These are phyloP conservation scores for Tylopilus sp. DNA, from an alignment of 1,284 basidiomycete genomes.

Conservation along the genomic window DNA sequence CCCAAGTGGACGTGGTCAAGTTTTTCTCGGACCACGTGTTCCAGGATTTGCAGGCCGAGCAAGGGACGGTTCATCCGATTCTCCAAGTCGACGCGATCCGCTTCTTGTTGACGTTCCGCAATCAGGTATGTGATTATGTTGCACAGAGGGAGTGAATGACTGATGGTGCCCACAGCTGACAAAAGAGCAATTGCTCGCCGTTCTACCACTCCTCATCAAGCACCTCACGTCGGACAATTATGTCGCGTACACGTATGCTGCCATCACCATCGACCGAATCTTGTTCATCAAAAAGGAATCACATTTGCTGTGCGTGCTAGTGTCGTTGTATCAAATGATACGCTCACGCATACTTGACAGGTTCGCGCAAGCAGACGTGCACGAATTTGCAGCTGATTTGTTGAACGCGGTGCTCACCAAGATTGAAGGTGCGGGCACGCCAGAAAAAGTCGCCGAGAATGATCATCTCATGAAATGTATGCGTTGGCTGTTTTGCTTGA, in stretches of 20 bases:
- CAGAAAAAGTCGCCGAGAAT: constrained; percentile 97
- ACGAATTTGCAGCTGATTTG: constrained; percentile 83
- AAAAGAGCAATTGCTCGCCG: constrained; percentile 93
- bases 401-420: constrained; percentile 84
- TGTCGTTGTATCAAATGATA: neutral
- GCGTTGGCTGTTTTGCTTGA: constrained; percentile 35
- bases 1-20: constrained; percentile 92
- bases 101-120: constrained; percentile 94
- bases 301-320: constrained; percentile 68
- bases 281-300: constrained; percentile 87
- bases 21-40: constrained; percentile 97
- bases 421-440: constrained; percentile 85
- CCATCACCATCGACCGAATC: constrained; percentile 91
- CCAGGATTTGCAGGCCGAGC: constrained; percentile 84
- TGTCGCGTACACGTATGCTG: constrained; percentile 91
- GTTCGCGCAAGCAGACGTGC: constrained; percentile 89
- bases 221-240: constrained; percentile 88
- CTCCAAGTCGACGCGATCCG: constrained; percentile 97
- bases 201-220: constrained; percentile 89
- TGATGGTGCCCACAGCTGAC: constrained; percentile 71
- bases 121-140: constrained; percentile 70
- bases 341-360: constrained; percentile 50
- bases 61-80: constrained; percentile 85
- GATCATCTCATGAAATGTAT: constrained; percentile 98
- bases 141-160: neutral